Evolutionary conservation across 371 early-diverging fungal genomes (phyloP).

Genomic region (Lichtheimia hyalospora): DNA sequence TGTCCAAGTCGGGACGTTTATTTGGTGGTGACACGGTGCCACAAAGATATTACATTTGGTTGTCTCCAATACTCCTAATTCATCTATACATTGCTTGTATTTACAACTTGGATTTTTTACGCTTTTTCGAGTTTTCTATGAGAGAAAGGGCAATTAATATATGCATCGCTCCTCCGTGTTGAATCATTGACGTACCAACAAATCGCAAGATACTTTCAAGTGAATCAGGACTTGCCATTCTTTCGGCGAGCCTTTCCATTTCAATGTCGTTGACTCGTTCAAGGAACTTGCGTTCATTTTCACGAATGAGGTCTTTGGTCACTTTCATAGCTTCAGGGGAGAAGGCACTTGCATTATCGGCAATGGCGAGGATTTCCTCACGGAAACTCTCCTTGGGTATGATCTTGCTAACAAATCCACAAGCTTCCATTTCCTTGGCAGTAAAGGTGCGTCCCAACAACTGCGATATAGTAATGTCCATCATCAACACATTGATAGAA

Average conservation of each 20-base stretch:
- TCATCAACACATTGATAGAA: not conserved
- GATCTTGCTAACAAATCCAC: conserved; percentile 46
- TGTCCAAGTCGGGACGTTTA: too few relatives aligned
- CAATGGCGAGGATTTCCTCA: conserved; percentile 45
- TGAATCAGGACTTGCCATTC: conserved; percentile 33
- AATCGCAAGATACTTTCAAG: conserved; percentile 30
- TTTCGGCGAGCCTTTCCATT: conserved; percentile 37
- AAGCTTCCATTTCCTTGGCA: conserved; percentile 53
- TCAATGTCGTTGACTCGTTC: conserved; percentile 48
- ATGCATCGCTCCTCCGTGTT: too few relatives aligned
- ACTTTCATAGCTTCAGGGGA: conserved; percentile 53
- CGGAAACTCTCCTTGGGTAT: conserved; percentile 58
- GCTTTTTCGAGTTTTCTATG: conserved; percentile 11
- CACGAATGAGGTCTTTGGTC: conserved; percentile 57
- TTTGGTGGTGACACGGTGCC: too few relatives aligned
- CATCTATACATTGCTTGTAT: not conserved
- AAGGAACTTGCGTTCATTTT: conserved; percentile 43
- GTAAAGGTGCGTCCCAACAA: conserved; percentile 55
- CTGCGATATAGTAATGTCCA: conserved; percentile 10
- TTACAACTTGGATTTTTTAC: conserved; percentile 16
- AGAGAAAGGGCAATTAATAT: not conserved
- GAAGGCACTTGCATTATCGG: conserved; percentile 52
- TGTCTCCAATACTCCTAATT: too few relatives aligned
- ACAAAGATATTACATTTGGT: too few relatives aligned
- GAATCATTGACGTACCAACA: conserved; percentile 30